These are phyloP conservation scores for Naganishia sp. DNA, from an alignment of 1,284 basidiomycete genomes.

Conservation along the genomic window DNA sequence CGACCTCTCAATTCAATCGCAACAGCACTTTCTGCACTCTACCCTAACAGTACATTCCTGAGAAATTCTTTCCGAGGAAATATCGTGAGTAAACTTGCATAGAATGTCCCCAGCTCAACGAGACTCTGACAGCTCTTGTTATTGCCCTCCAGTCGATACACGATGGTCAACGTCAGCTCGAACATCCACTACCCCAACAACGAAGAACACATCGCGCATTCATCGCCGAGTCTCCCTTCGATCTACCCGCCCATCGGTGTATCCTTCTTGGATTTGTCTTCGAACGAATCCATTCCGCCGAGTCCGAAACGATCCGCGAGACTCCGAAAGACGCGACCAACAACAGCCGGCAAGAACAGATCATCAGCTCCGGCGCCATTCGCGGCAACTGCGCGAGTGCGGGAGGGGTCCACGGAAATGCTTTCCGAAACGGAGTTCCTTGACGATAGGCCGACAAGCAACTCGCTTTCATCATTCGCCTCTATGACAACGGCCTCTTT, in stretches of 20 bases:
- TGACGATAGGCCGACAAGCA: neutral
- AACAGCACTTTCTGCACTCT: too few relatives aligned
- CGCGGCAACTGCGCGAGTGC: neutral
- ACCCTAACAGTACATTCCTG: too few relatives aligned
- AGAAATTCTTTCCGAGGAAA: too few relatives aligned
- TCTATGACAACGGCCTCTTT: neutral
- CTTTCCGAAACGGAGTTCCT: neutral
- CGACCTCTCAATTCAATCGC: too few relatives aligned
- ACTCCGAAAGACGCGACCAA: neutral
- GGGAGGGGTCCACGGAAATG: neutral
- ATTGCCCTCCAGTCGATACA: neutral
- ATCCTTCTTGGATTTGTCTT: conserved; percentile 12
- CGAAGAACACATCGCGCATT: too few relatives aligned
- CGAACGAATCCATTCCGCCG: neutral
- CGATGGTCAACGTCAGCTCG: neutral
- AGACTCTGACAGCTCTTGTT: too few relatives aligned
- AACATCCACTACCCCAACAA: neutral
- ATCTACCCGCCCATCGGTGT: conserved; percentile 2
- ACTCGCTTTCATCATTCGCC: neutral
- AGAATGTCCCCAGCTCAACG: too few relatives aligned
- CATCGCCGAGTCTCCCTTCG: neutral
- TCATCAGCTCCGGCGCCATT: neutral
- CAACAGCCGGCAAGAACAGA: neutral
- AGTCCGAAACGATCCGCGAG: neutral
- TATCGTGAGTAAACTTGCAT: too few relatives aligned